Evolutionary conservation across 2,329 filamentous ascomycete genomes (phyloP), one percentile per base, ranked within the genome.

Genomic region (Exophiala dermatitidis): DNA sequence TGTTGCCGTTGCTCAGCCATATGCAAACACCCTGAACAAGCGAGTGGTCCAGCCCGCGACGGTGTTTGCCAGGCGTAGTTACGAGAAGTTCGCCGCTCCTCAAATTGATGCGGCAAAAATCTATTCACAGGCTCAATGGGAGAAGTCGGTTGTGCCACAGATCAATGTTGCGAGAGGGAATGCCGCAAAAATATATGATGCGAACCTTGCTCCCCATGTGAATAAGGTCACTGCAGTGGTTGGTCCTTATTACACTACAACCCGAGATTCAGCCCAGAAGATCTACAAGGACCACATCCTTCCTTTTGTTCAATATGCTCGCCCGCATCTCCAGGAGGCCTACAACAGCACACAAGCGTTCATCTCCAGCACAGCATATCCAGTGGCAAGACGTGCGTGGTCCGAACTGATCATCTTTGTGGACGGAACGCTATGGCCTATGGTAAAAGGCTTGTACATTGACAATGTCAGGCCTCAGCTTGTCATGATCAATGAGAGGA

Each of bases 401-500:
- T 82, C 82, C 52, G 82, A 82, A 54, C 79, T 80, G 0, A 80
- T 82, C 54, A 72, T 78, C 8, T 91, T 96, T 65, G 72, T 94
- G 33, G 81, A 89, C 53, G 80, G 81, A 44, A 84, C 83, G 1
- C 74, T 97, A 10, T 93, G 88, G 85, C 91, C 91, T 1, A 84
- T 86, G 60, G 59, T 96, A 7, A 82, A 86, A 29, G 78, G 86
- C 9, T 73, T 96, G 3, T 97, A 97, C 65, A 81, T 84, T 7
- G 84, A 95, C 65, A 95, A 95, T 63, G 90, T 98, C 2, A 90
- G 97, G 72, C 94, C 94, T 9, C 94, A 98, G 70, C 78, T 98
- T 9, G 81, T 91, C 52, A 88, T 90, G 64, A 97, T 98, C 64
- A 88, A 88, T 8, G 86, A 96, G 72, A 84, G 90, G 43, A 79